Conservation (phyloP, 1,139 yeast species). For the Zygosaccharomyces pseudobailii region DNA sequence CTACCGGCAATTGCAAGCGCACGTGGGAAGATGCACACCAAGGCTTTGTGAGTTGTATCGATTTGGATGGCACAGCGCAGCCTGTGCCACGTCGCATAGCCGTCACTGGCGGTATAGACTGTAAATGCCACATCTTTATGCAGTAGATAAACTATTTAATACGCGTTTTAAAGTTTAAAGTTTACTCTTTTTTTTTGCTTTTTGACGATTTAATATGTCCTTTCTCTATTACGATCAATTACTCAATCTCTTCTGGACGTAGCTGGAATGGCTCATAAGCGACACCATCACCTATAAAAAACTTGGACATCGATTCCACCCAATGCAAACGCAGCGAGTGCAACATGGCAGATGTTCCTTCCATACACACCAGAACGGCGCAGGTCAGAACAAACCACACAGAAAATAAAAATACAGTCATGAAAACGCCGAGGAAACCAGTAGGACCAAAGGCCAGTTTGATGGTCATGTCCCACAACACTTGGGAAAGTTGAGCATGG, state of each 20-base stretch:
- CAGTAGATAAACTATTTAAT: conserved; percentile 7
- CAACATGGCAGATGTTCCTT: conserved; percentile 98
- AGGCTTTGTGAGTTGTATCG: conserved; percentile 24
- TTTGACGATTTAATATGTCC: not conserved
- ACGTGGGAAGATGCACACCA: conserved; percentile 42
- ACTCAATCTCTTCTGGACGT: conserved; percentile 4
- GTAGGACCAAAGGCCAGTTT: conserved; percentile 73
- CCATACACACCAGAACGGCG: conserved; percentile 90
- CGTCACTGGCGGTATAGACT: conserved; percentile 23
- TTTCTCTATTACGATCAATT: not conserved
- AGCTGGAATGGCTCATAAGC: conserved; percentile 71
- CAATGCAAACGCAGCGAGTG: conserved; percentile 95
- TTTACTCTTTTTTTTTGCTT: not conserved
- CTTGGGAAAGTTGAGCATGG: conserved; percentile 92
- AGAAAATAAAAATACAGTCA: conserved; percentile 75
- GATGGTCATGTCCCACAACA: conserved; percentile 94
- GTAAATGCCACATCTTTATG: conserved; percentile 21
- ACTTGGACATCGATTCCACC: conserved; percentile 99
- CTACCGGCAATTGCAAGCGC: conserved; percentile 49
- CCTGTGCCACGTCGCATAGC: conserved; percentile 18
- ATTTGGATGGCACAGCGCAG: conserved; percentile 14
- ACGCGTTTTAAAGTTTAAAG: not conserved
- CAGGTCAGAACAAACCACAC: conserved; percentile 94
- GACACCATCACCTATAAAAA: conserved; percentile 92
- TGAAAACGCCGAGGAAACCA: conserved; percentile 64